Base-by-base conservation (phyloP, 2,329 filamentous ascomycete species). In the Erysiphe pulchra region DNA sequence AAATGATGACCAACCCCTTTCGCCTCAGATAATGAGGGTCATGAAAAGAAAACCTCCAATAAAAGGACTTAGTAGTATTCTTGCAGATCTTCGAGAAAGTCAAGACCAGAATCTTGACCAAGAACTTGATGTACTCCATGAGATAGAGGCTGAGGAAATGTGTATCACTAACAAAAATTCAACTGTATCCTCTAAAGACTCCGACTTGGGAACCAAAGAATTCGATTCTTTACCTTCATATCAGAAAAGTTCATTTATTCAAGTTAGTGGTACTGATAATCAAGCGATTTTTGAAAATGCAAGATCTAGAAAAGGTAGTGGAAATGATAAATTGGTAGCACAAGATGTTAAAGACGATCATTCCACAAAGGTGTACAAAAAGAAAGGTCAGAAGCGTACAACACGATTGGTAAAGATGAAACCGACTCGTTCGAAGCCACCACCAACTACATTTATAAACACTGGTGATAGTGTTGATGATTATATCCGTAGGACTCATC, bases 301-400 rank as follows among this genome's bases (percentile, higher is more conserved):
- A 5, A 28, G 24, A 28, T 28, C 24, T 28, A 28, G 5, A 9
- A 28, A 28, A 28, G 24, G 24, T 28, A 8, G 7, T 9, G 24
- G 8, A 7, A 28, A 28, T 28, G 24, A 28, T 28, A 3, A 28
- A 9, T 28, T 5, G 4, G 7, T 28, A 28, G 24, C 24, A 28
- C 24, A 28, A 28, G 24, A 28, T 8, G 24, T 7, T 3, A 28
- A 3, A 28, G 24, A 28, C 24, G 24, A 28, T 1, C 65, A 70
- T 50, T 75, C 75, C 2, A 58, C 75, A 34, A 71, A 68, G 46
- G 61, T 72, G 1, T 87, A 71, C 65, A 87, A 86, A 67, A 90
- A 90, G 69, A 82, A 81, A 64, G 81, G 80, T 0, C 71, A 81
- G 57, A 90, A 90, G 65, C 68, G 82, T 49, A 83, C 80, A 46